Base-by-base conservation (phyloP, 2,329 filamentous ascomycete species). In the Ophiocordyceps camponoti-rufipedis region DNA sequence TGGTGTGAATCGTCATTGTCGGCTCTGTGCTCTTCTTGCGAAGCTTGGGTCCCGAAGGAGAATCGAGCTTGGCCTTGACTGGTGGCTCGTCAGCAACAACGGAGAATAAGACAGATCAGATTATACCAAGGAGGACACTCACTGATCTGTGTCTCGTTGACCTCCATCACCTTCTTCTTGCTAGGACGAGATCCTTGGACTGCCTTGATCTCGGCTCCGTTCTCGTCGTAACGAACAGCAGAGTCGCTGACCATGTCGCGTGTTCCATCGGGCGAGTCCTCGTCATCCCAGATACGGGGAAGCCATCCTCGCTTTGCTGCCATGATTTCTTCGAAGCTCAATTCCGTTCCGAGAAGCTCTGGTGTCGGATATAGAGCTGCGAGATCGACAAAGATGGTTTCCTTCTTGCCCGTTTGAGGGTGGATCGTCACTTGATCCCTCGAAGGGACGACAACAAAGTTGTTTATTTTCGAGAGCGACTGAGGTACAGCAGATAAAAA, bases 1-100 rank as follows among this genome's bases (percentile, higher is more conserved):
- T 85, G 12, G 91, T 98, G 58, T 96, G 87, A 52, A 98, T 76
- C 1, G 91, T 98, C 88, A 98, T 95, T 2, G 91, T 98, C n/a
- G 88, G 85, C 61, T 96, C 89, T 44, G 62, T 52, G 53, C 79
- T 80, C 59, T 83, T 91, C 60, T 85, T 85, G 51, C 80, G 82
- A 46, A 89, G 72, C 61, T 93, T 96, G 4, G 78, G 79, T n/a
- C 80, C 76, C 0, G 84, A 84, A 0, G 88, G 89, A 2, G 89
- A 95, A 55, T 91, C 85, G 46, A 96, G 69, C 54, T 95, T 95
- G 47, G 87, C 82, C 70, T 94, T 91, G 62, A 96, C 86, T 91
- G 53, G 49, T 29, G 38, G 12, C 9, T 13, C 47, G 53, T 71
- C 54, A 65, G 59, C 40, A n/a, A 39, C 8, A 6, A n/a, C 10